Evolutionary conservation across 306 rosid species (phyloP).

Genomic region (Inga oerstediana): DNA sequence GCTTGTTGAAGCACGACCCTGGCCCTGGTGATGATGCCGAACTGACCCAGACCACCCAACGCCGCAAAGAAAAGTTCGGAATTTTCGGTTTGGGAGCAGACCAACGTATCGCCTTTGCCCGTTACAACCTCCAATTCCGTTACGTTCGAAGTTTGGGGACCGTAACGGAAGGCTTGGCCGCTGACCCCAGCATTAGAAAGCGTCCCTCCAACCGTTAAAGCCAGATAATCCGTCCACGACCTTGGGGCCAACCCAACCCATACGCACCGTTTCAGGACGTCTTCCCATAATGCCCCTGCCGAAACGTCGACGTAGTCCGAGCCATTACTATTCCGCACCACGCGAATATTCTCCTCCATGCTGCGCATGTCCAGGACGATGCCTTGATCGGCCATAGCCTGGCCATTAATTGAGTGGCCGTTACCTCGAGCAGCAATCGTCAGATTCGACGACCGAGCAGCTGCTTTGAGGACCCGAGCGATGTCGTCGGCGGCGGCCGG

Average conservation of each 20-base stretch:
- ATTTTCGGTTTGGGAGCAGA: constrained; percentile 70
- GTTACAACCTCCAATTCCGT: constrained; percentile 84
- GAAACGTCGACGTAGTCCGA: constrained; percentile 63
- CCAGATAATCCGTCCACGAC: constrained; percentile 93
- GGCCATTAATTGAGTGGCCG: constrained; percentile 98
- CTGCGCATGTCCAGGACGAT: constrained; percentile 88
- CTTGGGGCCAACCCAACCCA: constrained; percentile 63
- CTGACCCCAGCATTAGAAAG: constrained; percentile 96
- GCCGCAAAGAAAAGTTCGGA: constrained; percentile 70
- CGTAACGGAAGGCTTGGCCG: constrained; percentile 91
- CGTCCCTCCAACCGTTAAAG: constrained; percentile 93
- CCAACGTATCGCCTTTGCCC: constrained; percentile 72
- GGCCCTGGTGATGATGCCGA: constrained; percentile 87
- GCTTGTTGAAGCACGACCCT: constrained; percentile 70
- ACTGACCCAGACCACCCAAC: constrained; percentile 95
- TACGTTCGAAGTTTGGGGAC: constrained; percentile 90
- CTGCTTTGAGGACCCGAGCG: constrained; percentile 47
- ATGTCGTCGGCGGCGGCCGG: constrained; percentile 57
- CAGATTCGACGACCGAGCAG: constrained; percentile 47
- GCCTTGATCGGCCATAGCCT: constrained; percentile 87
- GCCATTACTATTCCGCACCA: constrained; percentile 31
- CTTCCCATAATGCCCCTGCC: constrained; percentile 99
- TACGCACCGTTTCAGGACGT: constrained; percentile 72
- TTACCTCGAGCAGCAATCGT: constrained; percentile 95
- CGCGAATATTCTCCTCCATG: constrained; percentile 47